A percentile compares a stretch with the other conserved stretches of the same genome.
phyloP scores from a whole-genome alignment of 345 rosid genomes.

The Lepidium aucheri region DNA sequence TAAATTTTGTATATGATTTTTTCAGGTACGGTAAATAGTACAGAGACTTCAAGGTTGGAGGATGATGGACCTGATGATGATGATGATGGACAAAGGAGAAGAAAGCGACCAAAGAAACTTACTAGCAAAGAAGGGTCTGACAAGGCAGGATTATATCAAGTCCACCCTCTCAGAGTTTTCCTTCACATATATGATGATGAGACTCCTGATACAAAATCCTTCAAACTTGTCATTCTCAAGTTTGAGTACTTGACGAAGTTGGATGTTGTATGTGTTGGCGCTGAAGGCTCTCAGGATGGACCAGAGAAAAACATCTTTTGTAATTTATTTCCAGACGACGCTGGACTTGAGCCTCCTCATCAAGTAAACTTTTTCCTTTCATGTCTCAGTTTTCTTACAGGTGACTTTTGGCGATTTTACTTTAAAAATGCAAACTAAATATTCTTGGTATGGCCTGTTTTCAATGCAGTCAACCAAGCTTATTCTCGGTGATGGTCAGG shows the following conservation, averaged over 20 bases:
- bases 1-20: constrained; percentile 9
- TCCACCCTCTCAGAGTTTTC: constrained; percentile 66
- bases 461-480: constrained; percentile 72
- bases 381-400: background rate
- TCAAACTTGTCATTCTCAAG: constrained; percentile 62
- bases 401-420: background rate
- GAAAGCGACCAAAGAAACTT: constrained; percentile 73
- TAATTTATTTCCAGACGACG: constrained; percentile 85
- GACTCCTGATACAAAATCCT: constrained; percentile 48
- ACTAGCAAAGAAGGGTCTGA: constrained; percentile 49
- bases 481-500: constrained; percentile 44
- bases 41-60: constrained; percentile 64
- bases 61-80: constrained; percentile 87
- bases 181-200: constrained; percentile 70
- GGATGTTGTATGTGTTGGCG: constrained; percentile 72
- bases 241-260: constrained; percentile 81
- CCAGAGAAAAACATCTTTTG: constrained; percentile 64
- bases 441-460: constrained; percentile 8
- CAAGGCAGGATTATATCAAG: constrained; percentile 60
- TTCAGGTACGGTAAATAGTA: constrained; percentile 47
- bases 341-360: constrained; percentile 84
- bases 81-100: constrained; percentile 88
- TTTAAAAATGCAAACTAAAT: background rate
- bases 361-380: constrained; percentile 40
- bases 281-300: constrained; percentile 67